Base-by-base conservation (phyloP, 2,329 filamentous ascomycete genomes). In the Lasiodiplodia sp. region DNA sequence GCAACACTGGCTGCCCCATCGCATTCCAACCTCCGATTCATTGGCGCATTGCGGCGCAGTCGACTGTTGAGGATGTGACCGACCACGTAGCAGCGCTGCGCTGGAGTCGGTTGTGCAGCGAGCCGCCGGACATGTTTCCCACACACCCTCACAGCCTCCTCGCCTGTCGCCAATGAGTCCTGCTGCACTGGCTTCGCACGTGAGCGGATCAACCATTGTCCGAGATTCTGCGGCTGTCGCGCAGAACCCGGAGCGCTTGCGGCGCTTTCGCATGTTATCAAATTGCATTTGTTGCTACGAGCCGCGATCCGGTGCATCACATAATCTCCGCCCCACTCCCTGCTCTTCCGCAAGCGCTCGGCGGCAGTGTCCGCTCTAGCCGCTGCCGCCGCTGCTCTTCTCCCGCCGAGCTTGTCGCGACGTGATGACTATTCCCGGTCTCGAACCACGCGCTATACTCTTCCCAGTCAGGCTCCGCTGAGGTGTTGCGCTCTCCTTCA, bases 181-280 rank as follows among this genome's bases (percentile, higher is more conserved):
- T 31, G 16, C 56, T 64, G 31, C 7, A 31, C 60, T 52, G 44
- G 60, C 44, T 7, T 11, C 3, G 44, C 60, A 52, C 60, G 60
- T 64, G 60, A 38, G 28, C 60, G 60, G 60, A 64, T 52, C n/a
- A 64, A 64, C 60, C 18, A 64, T 38, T 23, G 60, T 11, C 60
- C 60, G 60, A 12, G n/a, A 28, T 62, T 60, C 56, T 40, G 34
- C 37, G 52, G 16, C 52, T 34, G 28, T 56, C 52, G 52, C 52
- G 28, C 28, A 37, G 11, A 4, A 3, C 21, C 44, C 25, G 37
- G 28, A 47, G 58, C 58, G 58, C 58, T 34, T 63, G 28, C 58
- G 28, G 58, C 58, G 58, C 44, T 34, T 63, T 51, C n/a, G 21
- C 28, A 21, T 37, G 23, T 34, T 49, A 62, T 28, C 57, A 34